Percentiles rank a stretch among this genome's conserved stretches.
These are phyloP conservation scores for Phytophthora citrophthora DNA, from an alignment of 352 stramenopile genomes.

Conservation along the genomic window DNA sequence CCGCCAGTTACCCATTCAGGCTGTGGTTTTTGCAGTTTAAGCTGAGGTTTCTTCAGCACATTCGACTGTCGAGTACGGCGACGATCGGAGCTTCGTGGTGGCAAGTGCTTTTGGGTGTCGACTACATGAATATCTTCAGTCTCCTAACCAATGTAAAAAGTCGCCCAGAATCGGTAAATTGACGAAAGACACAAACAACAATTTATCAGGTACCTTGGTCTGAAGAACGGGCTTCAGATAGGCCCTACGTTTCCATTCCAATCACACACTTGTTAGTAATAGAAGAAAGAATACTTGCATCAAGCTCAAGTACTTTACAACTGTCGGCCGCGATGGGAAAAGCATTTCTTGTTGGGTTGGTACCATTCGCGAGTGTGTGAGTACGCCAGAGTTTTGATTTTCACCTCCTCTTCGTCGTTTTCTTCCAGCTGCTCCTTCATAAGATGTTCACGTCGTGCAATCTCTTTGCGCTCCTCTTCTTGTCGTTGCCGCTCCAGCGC, in stretches of 20 bases:
- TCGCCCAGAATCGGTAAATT: background rate
- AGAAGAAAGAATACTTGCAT: background rate
- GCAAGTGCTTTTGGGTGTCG: slow-evolving; percentile 6
- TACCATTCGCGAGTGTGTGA: slow-evolving; percentile 65
- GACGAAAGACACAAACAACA: background rate
- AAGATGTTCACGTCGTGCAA: slow-evolving; percentile 28
- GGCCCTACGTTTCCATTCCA: slow-evolving; percentile 35
- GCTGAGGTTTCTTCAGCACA: slow-evolving; percentile 9
- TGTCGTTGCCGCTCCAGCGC: slow-evolving; percentile 16
- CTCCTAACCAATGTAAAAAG: slow-evolving; percentile 12
- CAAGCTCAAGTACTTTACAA: slow-evolving; percentile 40
- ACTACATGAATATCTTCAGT: slow-evolving; percentile 12
- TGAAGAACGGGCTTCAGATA: slow-evolving; percentile 67
- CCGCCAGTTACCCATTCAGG: slow-evolving; percentile 31
- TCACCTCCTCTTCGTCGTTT: slow-evolving; percentile 64
- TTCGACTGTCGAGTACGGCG: slow-evolving; percentile 10
- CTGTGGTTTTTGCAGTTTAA: slow-evolving; percentile 12
- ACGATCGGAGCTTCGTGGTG: slow-evolving; percentile 3
- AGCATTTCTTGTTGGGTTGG: slow-evolving; percentile 71
- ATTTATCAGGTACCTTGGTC: slow-evolving; percentile 27
- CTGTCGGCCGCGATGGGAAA: slow-evolving; percentile 58
- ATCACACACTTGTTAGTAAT: slow-evolving; percentile 5
- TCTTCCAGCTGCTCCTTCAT: slow-evolving; percentile 49
- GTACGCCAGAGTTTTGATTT: slow-evolving; percentile 66
- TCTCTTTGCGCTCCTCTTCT: slow-evolving; percentile 32